These are phyloP conservation scores for Hanseniaspora uvarum DNA, from an alignment of 1,139 yeast genomes.

Conservation along the genomic window DNA sequence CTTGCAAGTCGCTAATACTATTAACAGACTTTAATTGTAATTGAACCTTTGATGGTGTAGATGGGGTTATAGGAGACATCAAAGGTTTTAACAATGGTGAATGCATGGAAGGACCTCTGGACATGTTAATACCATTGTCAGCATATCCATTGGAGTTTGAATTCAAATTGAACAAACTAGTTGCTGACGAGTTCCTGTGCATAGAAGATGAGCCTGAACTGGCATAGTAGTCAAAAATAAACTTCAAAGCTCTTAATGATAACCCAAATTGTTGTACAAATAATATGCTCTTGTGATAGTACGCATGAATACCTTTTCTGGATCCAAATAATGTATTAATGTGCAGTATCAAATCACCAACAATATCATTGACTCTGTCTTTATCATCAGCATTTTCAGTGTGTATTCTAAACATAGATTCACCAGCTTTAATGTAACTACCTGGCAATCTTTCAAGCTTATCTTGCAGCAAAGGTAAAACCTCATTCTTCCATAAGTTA, in stretches of 20 bases:
- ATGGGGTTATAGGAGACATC: constrained; percentile 13
- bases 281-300: constrained; percentile 57
- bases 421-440: constrained; percentile 59
- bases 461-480: constrained; percentile 50
- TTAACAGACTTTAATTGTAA: constrained; percentile 13
- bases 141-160: constrained; percentile 15
- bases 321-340: constrained; percentile 63
- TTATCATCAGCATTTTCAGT: constrained; percentile 62
- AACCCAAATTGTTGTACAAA: constrained; percentile 52
- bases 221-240: constrained; percentile 31
- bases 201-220: constrained; percentile 11
- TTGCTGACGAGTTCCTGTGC: constrained; percentile 12
- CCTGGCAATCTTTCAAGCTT: constrained; percentile 76
- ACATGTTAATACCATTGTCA: not conserved
- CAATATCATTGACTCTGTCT: constrained; percentile 53
- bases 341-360: constrained; percentile 81
- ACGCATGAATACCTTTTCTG: constrained; percentile 61
- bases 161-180: constrained; percentile 1
- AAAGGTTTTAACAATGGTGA: constrained; percentile 14
- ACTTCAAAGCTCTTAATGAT: constrained; percentile 45
- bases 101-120: constrained; percentile 1
- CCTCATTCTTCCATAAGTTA: constrained; percentile 46
- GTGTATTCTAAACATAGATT: constrained; percentile 64
- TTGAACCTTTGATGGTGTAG: constrained; percentile 16
- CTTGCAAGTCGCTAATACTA: not conserved